Conservation (phyloP, 805 yeast genomes). For the Yamadazyma takamatsuzukensis region DNA sequence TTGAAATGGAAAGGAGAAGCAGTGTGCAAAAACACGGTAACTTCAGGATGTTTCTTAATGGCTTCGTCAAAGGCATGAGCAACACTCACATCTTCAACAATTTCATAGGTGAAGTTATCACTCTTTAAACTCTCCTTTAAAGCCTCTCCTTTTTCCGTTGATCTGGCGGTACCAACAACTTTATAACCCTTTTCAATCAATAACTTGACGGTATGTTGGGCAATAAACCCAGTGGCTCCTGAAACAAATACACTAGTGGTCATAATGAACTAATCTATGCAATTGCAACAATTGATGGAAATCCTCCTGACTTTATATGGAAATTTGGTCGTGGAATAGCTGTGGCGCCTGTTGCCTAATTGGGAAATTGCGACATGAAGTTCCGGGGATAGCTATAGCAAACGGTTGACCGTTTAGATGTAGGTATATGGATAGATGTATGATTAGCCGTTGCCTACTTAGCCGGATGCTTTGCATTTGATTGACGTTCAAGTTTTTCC, state of each 20-base stretch:
- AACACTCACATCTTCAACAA: conserved; percentile 46
- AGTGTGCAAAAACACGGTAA: conserved; percentile 53
- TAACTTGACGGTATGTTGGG: conserved; percentile 43
- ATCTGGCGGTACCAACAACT: conserved; percentile 30
- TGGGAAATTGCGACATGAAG: too few species aligned
- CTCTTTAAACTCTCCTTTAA: conserved; percentile 26
- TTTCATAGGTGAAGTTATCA: conserved; percentile 36
- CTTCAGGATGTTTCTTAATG: conserved; percentile 46
- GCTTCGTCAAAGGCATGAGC: conserved; percentile 45
- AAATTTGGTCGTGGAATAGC: too few species aligned
- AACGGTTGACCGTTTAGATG: too few species aligned
- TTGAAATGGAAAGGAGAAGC: conserved; percentile 57
- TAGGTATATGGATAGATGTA: too few species aligned
- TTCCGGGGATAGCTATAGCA: too few species aligned
- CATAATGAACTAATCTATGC: too few species aligned
- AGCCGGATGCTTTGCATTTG: too few species aligned
- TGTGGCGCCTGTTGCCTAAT: too few species aligned
- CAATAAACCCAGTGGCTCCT: conserved; percentile 55
- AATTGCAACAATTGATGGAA: too few species aligned
- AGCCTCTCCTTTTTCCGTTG: conserved; percentile 23
- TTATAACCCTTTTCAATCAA: conserved; percentile 38
- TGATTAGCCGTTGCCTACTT: too few species aligned
- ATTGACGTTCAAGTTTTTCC: too few species aligned
- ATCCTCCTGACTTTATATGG: too few species aligned
- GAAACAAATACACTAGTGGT: conserved; percentile 43